Evolutionary conservation across 2,329 filamentous ascomycete genomes (phyloP).

Genomic region (Exophiala calicioides): DNA sequence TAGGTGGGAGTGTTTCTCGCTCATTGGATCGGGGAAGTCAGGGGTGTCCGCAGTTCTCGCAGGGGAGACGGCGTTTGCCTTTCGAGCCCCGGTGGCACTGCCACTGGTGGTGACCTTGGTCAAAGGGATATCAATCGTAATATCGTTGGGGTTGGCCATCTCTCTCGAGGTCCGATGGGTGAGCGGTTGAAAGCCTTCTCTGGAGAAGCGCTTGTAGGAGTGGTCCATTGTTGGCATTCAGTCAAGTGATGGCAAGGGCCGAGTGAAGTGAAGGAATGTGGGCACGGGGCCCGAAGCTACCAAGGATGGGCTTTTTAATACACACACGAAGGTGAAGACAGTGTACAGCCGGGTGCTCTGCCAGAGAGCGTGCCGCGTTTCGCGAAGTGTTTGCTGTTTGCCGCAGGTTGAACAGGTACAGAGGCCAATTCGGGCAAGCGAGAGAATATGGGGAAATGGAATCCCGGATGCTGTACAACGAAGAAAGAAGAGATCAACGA

Average conservation of each 20-base stretch:
- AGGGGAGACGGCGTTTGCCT: conserved; percentile 39
- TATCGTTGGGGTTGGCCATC: conserved; percentile 54
- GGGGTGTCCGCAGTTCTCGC: conserved; percentile 35
- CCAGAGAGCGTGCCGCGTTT: conserved; percentile 2
- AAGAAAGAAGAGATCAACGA: conserved; percentile 11
- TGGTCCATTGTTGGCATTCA: conserved; percentile 23
- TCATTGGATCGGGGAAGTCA: conserved; percentile 32
- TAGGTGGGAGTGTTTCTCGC: conserved; percentile 28
- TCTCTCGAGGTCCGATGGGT: conserved; percentile 38
- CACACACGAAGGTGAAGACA: not conserved
- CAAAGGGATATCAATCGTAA: conserved; percentile 63
- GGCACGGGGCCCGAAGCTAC: conserved; percentile 6
- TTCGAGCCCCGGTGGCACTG: conserved; percentile 46
- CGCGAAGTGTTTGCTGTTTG: not conserved
- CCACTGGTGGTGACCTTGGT: conserved; percentile 55
- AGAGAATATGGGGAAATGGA: not conserved
- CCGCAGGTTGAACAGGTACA: not conserved
- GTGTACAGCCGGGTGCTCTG: not conserved
- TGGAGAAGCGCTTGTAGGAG: conserved; percentile 45
- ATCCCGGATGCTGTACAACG: not conserved
- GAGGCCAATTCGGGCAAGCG: conserved; percentile 2
- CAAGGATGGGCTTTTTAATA: not conserved
- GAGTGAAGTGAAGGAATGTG: conserved; percentile 18
- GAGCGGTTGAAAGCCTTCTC: conserved; percentile 48
- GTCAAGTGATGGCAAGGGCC: conserved; percentile 19